These are phyloP conservation scores for Mrakia gelida DNA, from an alignment of 768 basidiomycete genomes.

Conservation along the genomic window DNA sequence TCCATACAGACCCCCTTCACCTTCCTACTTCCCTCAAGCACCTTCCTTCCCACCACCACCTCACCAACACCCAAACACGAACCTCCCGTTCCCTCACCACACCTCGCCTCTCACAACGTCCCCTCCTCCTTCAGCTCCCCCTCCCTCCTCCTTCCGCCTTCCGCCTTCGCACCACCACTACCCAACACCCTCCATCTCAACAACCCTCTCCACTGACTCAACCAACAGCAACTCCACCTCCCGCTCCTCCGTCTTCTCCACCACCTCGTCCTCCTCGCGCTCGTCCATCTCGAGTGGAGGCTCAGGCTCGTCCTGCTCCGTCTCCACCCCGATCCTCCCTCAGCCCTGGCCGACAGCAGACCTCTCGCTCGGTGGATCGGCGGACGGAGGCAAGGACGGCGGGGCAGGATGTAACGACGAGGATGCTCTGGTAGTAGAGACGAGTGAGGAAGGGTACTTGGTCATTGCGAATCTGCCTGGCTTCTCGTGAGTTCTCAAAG, in stretches of 20 bases:
- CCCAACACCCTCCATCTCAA: slow-evolving; percentile 5
- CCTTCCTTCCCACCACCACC: slow-evolving; percentile 7
- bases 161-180: background rate
- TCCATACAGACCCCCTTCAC: background rate
- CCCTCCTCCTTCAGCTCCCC: background rate
- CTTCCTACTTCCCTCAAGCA: slow-evolving; percentile 24
- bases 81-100: background rate
- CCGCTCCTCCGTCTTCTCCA: slow-evolving; percentile 21
- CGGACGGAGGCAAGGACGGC: background rate
- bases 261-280: slow-evolving; percentile 4
- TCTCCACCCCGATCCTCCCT: slow-evolving; percentile 24
- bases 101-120: background rate
- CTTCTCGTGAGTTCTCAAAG: slow-evolving; percentile 26
- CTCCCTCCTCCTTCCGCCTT: background rate
- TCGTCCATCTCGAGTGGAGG: slow-evolving; percentile 12
- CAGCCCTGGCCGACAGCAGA: slow-evolving; percentile 24
- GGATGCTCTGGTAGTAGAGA: slow-evolving; percentile 22
- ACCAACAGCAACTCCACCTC: background rate
- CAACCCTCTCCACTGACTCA: background rate
- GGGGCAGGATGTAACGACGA: slow-evolving; percentile 9
- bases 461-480: slow-evolving; percentile 30
- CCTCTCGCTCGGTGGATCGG: background rate
- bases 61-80: background rate
- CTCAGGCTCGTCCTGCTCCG: slow-evolving; percentile 20
- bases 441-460: slow-evolving; percentile 26